Base-by-base conservation (phyloP, 352 stramenopile genomes). In the Phytophthora sojae region DNA sequence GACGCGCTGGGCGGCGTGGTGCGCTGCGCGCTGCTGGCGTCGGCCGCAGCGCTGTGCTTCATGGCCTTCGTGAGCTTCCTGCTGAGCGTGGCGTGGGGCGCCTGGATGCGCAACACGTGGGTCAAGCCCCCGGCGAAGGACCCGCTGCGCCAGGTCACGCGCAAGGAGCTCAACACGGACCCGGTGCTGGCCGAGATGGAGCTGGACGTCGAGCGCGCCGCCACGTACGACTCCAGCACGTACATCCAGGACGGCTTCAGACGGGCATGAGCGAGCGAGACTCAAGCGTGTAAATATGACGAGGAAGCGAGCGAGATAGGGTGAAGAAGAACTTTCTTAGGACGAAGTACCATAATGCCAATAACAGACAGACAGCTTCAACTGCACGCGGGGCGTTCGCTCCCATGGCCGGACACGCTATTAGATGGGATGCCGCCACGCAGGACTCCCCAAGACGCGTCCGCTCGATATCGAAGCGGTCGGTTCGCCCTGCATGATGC, bases 11-110 rank as follows among this genome's bases (percentile, higher is more conserved):
- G 62, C 37, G 66, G 64, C 26, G 66, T 71, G n/a, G 83, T 91
- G 2, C 71, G 80, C 66, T 93, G 86, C 57, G 73, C 69, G 39
- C 57, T 83, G 26, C 53, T 93, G 51, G 79, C 81, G 21, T 76
- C 79, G 6, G 76, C 73, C 21, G 81, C 74, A 0, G 82, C 73
- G 57, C 79, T 93, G 57, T 88, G 77, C 57, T 83, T 93, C 53
- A 76, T 89, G 52, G 77, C 80, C 9, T 93, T 93, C 60, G 76
- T 89, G 26, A 52, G 66, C 14, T 91, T 91, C 59, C 49, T 93
- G 15, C 79, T 85, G 25, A 85, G 80, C 30, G 77, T 92, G 21
- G 81, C 71, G 4, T 92, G 84, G 84, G 76, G 77, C n/a, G 76
- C 75, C 29, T 92, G 81, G 81, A 77, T 77, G 69, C 65, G 69